Evolutionary conservation across 768 basidiomycete species (phyloP), one percentile per base, ranked within the genome.

Genomic region (Paxillus ammoniavirescens): DNA sequence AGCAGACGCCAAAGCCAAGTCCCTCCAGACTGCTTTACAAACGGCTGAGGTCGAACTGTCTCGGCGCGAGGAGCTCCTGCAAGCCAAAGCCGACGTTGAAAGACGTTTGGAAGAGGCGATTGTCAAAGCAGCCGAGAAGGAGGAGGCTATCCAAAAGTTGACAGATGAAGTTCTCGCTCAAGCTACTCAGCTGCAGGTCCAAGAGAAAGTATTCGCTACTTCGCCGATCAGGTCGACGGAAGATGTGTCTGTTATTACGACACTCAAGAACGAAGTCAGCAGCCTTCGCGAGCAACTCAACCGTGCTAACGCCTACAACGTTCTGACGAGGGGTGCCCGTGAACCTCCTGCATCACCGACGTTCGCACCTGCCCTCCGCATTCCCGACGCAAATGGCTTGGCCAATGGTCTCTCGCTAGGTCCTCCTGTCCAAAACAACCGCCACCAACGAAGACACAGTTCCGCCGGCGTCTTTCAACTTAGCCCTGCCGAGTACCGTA

Each of bases 211-310:
- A 13, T 76, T 87, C 35, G 91, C 92, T 44, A 62, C 71, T 49
- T 75, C 82, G 0, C 86, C 89, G 6, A 72, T 75, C 43, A 82
- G 86, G 58, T 86, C 81, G 44, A 80, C 82, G 5, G 95, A 97
- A 61, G 93, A 98, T 65, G 85, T 77, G 58, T 87, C 90, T 14
- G 88, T 96, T 40, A 93, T 98, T 57, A 76, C 85, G 58, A 87
- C 87, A 0, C 82, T 99, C 62, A 94, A 96, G 72, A 90, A 84
- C 61, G 97, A 99, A 76, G 87, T 99, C 61, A 86, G 88, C 72
- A 87, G 76, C 62, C 80, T 98, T 30, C 91, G 93, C 54, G 97
- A 99, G 66, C 96, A 98, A 67, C 84, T 98, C 59, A 95, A 95
- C 62, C 85, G 96, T 31, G 86, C 93, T n/a, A 93, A 95, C 65